A percentile compares a stretch with the other conserved stretches of the same genome.
phyloP scores from a whole-genome alignment of 495 filamentous ascomycete species.

The Xylaria grammica region DNA sequence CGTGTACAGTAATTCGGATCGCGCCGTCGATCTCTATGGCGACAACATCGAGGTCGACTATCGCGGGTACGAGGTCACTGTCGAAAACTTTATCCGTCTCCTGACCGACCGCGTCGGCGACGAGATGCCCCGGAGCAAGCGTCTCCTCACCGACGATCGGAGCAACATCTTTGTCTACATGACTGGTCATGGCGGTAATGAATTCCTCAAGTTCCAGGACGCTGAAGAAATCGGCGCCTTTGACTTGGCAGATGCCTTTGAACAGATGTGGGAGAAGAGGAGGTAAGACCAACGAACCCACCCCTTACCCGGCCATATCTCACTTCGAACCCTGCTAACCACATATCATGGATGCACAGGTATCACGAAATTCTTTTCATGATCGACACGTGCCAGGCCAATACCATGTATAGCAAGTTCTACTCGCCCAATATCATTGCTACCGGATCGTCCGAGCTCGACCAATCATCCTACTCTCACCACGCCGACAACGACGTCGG shows the following conservation, averaged over 20 bases:
- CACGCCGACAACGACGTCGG: constrained; percentile 98
- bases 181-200: constrained; percentile 98
- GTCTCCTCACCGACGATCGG: constrained; percentile 87
- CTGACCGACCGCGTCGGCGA: constrained; percentile 91
- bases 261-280: constrained; percentile 99
- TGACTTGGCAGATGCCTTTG: constrained; percentile 95
- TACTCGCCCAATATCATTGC: constrained; percentile 98
- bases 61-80: constrained; percentile 95
- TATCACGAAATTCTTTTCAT: constrained; percentile 98
- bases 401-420: constrained; percentile 98
- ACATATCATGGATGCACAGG: constrained; percentile 39
- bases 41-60: constrained; percentile 99
- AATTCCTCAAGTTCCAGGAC: constrained; percentile 98
- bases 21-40: constrained; percentile 93
- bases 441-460: constrained; percentile 89
- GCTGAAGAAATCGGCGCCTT: constrained; percentile 96
- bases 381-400: constrained; percentile 99
- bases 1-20: constrained; percentile 97
- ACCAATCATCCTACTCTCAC: constrained; percentile 94
- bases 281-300: constrained; percentile 52
- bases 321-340: neutral
- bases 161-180: constrained; percentile 98
- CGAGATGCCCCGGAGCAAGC: constrained; percentile 92
- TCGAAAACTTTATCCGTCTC: constrained; percentile 97
- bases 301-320: neutral